Evolutionary conservation across 257 asterid genomes (phyloP).

Genomic region (Striga asiatica): DNA sequence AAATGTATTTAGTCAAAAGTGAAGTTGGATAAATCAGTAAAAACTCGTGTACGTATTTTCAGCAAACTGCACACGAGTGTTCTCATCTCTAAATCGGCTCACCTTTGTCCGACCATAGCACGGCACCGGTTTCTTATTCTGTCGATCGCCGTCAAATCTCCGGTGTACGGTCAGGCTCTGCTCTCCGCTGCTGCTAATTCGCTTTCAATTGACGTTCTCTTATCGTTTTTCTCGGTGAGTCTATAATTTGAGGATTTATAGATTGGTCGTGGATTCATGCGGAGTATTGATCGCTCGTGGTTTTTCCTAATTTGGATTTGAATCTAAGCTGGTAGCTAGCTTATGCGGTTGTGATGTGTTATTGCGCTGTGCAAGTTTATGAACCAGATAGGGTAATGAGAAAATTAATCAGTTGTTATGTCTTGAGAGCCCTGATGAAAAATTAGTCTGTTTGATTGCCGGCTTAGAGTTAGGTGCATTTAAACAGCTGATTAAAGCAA

Average conservation of each 20-base stretch:
- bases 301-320: not conserved
- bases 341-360: not conserved
- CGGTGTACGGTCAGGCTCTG: not conserved
- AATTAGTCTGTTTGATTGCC: not conserved
- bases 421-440: not conserved
- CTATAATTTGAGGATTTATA: not conserved
- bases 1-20: too few relatives aligned
- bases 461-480: not conserved
- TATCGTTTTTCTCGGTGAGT: slow-evolving; percentile 13
- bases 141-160: not conserved
- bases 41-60: too few relatives aligned
- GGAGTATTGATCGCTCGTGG: not conserved
- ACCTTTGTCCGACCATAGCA: not conserved
- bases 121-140: not conserved
- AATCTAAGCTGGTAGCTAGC: too few relatives aligned
- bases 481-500: not conserved
- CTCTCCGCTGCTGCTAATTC: not conserved
- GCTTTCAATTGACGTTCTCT: not conserved
- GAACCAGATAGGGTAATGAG: too few relatives aligned
- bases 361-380: not conserved
- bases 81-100: not conserved
- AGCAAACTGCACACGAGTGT: not conserved
- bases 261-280: not conserved
- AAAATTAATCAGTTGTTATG: not conserved
- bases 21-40: too few relatives aligned